Conservation (phyloP, 495 filamentous ascomycete species). For the Massariosphaeria phaeospora region DNA sequence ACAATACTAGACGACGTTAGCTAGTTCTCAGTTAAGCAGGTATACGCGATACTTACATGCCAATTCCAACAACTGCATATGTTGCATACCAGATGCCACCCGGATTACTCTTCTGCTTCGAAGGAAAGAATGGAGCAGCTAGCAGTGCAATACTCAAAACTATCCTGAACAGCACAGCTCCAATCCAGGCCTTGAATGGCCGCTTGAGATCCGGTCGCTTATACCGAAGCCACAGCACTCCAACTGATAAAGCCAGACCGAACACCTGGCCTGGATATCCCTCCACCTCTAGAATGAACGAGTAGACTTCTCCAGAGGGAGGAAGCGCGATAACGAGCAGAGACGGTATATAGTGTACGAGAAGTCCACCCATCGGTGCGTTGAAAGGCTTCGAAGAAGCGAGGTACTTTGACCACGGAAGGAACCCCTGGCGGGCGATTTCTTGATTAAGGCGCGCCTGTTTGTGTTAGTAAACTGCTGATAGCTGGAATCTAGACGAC, state of each 20-base stretch:
- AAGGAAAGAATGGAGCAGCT: slow-evolving; percentile 53
- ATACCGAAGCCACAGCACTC: slow-evolving; percentile 58
- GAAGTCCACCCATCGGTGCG: slow-evolving; percentile 60
- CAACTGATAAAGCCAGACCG: slow-evolving; percentile 54
- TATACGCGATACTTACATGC: slow-evolving; percentile 50
- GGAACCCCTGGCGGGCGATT: slow-evolving; percentile 62
- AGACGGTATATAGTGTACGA: slow-evolving; percentile 65
- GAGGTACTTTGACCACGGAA: slow-evolving; percentile 59
- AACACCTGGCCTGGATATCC: slow-evolving; percentile 63
- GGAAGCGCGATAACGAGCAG: slow-evolving; percentile 61
- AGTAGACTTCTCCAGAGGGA: slow-evolving; percentile 61
- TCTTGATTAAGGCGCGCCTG: slow-evolving; percentile 68
- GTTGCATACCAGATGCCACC: slow-evolving; percentile 64
- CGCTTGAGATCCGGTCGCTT: slow-evolving; percentile 56
- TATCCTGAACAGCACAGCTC: slow-evolving; percentile 49
- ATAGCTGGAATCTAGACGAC: neutral
- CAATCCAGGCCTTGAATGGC: slow-evolving; percentile 65
- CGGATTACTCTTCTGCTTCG: slow-evolving; percentile 46
- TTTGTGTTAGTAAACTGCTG: slow-evolving; percentile 1
- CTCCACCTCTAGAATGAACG: slow-evolving; percentile 69
- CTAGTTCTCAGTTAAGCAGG: neutral
- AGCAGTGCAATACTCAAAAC: slow-evolving; percentile 47
- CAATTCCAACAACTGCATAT: slow-evolving; percentile 66
- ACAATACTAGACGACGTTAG: slow-evolving; percentile 47
- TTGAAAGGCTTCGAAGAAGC: slow-evolving; percentile 64